These are phyloP conservation scores for Amborella trichopoda DNA, from an alignment of 164 flowering plant species.

Conservation along the genomic window DNA sequence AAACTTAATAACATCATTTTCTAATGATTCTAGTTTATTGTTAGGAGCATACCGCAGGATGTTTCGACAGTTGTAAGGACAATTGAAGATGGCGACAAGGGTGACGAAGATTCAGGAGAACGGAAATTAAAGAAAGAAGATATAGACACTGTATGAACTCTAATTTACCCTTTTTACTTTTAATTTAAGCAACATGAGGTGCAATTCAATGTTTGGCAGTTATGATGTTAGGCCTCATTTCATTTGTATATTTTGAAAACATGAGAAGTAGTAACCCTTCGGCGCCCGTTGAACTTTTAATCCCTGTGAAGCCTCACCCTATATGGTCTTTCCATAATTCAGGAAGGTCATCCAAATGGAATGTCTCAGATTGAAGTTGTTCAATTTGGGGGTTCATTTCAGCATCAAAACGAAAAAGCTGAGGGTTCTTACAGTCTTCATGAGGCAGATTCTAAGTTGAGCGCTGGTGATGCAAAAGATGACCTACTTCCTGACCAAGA, in stretches of 20 bases:
- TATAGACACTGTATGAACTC: too few species aligned
- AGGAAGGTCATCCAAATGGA: conserved; percentile 36
- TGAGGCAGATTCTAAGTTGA: conserved; percentile 12
- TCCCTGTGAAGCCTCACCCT: too few species aligned
- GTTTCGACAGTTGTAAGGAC: conserved; percentile 27
- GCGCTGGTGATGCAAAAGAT: conserved; percentile 24
- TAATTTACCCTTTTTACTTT: too few species aligned
- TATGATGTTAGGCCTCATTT: too few species aligned
- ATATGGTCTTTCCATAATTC: conserved; percentile 12
- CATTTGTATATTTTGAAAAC: too few species aligned
- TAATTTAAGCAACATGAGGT: too few species aligned
- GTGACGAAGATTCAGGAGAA: conserved; percentile 32
- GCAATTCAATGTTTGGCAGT: too few species aligned
- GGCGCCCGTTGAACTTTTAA: too few species aligned
- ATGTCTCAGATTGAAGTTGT: conserved; percentile 18
- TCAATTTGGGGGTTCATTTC: conserved; percentile 20
- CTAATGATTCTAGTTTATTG: conserved; percentile 4
- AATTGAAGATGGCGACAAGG: conserved; percentile 38
- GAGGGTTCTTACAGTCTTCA: conserved; percentile 10
- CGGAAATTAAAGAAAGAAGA: conserved; percentile 34
- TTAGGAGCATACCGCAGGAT: conserved; percentile 55
- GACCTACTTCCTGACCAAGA: conserved; percentile 43
- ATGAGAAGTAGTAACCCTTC: too few species aligned
- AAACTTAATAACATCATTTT: neutral
- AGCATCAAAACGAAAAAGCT: conserved; percentile 21